These are phyloP conservation scores for Dryas integrifolia DNA, from an alignment of 331 rosid genomes.

Conservation along the genomic window DNA sequence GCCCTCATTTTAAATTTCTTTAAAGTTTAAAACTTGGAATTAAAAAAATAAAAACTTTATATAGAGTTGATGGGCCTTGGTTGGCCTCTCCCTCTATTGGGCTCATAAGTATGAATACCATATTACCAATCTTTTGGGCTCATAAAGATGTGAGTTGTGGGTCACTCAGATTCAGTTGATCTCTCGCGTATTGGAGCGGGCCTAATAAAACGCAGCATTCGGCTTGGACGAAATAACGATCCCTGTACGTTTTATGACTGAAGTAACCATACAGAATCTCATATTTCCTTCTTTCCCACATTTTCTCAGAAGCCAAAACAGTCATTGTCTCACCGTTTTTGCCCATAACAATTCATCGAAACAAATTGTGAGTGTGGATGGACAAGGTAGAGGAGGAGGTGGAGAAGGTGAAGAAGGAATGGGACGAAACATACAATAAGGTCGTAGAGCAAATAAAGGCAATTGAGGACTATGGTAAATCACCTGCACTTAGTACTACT, in stretches of 20 bases:
- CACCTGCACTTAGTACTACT: not conserved
- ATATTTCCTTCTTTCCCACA: not conserved
- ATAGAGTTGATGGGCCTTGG: too few relatives aligned
- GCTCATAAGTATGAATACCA: too few relatives aligned
- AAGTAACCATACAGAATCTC: not conserved
- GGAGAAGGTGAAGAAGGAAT: constrained; percentile 61
- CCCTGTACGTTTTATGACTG: not conserved
- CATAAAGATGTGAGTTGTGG: not conserved
- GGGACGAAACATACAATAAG: constrained; percentile 55
- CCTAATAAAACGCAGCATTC: not conserved
- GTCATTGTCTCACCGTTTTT: not conserved
- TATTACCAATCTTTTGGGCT: not conserved
- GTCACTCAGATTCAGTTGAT: not conserved
- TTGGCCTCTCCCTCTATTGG: too few relatives aligned
- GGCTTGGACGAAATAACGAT: not conserved
- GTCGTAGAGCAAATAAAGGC: constrained; percentile 48
- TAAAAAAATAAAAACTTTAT: too few relatives aligned
- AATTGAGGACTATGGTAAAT: constrained; percentile 57
- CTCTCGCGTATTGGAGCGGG: not conserved
- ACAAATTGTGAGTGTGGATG: constrained; percentile 17
- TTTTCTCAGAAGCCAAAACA: not conserved
- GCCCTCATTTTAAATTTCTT: too few relatives aligned
- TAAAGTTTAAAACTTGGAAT: too few relatives aligned
- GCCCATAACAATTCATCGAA: not conserved
- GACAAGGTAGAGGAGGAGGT: constrained; percentile 82